Evolutionary conservation across 352 stramenopile genomes (phyloP).

Genomic region (Globisporangium heterothallicum): DNA sequence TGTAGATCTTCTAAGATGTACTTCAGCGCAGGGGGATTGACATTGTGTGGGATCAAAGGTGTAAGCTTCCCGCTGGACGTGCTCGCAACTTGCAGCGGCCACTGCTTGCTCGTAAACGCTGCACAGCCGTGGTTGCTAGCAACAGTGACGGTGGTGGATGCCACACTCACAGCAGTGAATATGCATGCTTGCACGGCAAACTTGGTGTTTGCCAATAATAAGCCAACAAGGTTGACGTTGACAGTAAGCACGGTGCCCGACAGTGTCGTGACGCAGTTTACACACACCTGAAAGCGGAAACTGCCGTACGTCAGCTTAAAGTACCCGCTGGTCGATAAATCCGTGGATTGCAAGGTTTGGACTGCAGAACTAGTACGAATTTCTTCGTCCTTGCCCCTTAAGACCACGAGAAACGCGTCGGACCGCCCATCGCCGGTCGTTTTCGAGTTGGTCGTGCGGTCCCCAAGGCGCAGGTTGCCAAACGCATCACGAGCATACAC

Average conservation of each 20-base stretch:
- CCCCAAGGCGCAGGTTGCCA: constrained; percentile 86
- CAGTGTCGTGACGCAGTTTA: constrained; percentile 48
- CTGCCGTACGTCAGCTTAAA: constrained; percentile 75
- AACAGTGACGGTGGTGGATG: constrained; percentile 43
- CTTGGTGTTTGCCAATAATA: constrained; percentile 46
- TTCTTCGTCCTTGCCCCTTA: constrained; percentile 60
- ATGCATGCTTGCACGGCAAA: constrained; percentile 71
- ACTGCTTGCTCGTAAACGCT: constrained; percentile 35
- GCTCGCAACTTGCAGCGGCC: constrained; percentile 32
- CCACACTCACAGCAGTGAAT: constrained; percentile 46
- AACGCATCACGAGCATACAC: constrained; percentile 91
- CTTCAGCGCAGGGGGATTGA: constrained; percentile 49
- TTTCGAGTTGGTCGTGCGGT: constrained; percentile 60
- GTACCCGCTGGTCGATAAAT: constrained; percentile 24
- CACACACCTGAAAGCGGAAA: constrained; percentile 49
- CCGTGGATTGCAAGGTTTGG: constrained; percentile 43
- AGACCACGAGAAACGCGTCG: constrained; percentile 89
- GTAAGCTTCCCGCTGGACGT: constrained; percentile 34
- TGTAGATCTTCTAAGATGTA: constrained; percentile 66
- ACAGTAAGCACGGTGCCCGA: constrained; percentile 47
- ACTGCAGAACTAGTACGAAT: constrained; percentile 89
- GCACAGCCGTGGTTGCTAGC: constrained; percentile 49
- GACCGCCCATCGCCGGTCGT: constrained; percentile 78
- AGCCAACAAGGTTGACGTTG: constrained; percentile 51
- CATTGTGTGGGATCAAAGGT: constrained; percentile 48